Evolutionary conservation across 306 rosid species (phyloP).

Genomic region (Senna tora): DNA sequence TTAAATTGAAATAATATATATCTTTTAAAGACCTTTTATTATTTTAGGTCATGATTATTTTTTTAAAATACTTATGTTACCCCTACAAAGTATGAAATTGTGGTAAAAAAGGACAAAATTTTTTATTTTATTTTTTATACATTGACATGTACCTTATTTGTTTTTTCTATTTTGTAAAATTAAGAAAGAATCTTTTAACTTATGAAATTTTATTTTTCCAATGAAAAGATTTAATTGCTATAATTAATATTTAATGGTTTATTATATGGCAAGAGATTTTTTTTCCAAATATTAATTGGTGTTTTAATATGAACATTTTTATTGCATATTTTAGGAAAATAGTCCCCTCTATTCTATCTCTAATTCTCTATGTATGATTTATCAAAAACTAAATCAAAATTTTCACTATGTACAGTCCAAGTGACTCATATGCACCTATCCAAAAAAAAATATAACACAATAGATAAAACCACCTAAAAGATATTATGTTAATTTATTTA

Average conservation of each 20-base stretch:
- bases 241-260: not conserved
- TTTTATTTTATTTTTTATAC: not conserved
- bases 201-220: not conserved
- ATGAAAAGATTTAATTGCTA: not conserved
- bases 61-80: too few species aligned
- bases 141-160: not conserved
- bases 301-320: not conserved
- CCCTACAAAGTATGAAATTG: not conserved
- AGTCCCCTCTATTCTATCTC: too few species aligned
- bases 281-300: constrained; percentile 1
- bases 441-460: not conserved
- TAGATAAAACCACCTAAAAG: not conserved
- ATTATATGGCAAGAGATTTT: not conserved
- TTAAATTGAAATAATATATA: too few species aligned
- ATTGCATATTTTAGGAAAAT: not conserved
- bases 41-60: too few species aligned
- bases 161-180: not conserved
- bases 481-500: not conserved
- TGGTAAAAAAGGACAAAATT: not conserved
- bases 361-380: not conserved
- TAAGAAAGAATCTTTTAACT: not conserved
- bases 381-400: not conserved
- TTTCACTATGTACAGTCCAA: not conserved
- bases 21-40: too few species aligned
- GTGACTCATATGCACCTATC: not conserved